These are phyloP conservation scores for Malbranchea zuffiana DNA, from an alignment of 2,329 filamentous ascomycete genomes.

Conservation along the genomic window DNA sequence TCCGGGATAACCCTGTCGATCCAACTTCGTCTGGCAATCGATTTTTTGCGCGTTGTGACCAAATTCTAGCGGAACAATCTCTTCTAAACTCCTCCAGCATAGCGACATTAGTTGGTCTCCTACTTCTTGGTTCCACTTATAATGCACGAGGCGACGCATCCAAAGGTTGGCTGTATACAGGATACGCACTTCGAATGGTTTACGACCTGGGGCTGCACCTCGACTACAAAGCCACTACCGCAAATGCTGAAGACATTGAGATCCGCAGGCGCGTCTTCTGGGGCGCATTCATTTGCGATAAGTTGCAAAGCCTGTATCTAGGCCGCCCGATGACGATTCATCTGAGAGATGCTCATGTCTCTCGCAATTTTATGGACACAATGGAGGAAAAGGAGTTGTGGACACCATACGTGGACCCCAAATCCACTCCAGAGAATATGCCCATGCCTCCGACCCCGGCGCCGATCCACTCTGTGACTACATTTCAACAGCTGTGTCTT, in stretches of 20 bases:
- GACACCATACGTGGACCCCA: constrained; percentile 18
- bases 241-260: constrained; percentile 21
- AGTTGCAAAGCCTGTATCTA: constrained; percentile 46
- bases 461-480: constrained; percentile 26
- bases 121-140: constrained; percentile 22
- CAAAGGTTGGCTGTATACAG: constrained; percentile 32
- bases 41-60: constrained; percentile 32
- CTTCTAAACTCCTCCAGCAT: constrained; percentile 27
- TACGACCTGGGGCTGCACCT: constrained; percentile 34
- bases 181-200: constrained; percentile 34
- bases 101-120: constrained; percentile 28
- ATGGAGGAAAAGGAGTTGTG: constrained; percentile 23
- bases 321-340: constrained; percentile 38
- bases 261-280: constrained; percentile 26
- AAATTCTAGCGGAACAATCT: constrained; percentile 27
- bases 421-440: constrained; percentile 7
- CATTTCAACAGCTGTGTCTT: constrained; percentile 27
- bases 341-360: constrained; percentile 21
- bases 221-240: constrained; percentile 22
- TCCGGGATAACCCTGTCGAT: constrained; percentile 26
- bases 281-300: constrained; percentile 35
- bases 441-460: constrained; percentile 9
- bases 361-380: constrained; percentile 23
- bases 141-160: constrained; percentile 19
- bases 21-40: constrained; percentile 26